Percentiles rank a stretch among this genome's conserved stretches.
These are phyloP conservation scores for Myriangium duriaei DNA, from an alignment of 2,329 filamentous ascomycete species.

Conservation along the genomic window DNA sequence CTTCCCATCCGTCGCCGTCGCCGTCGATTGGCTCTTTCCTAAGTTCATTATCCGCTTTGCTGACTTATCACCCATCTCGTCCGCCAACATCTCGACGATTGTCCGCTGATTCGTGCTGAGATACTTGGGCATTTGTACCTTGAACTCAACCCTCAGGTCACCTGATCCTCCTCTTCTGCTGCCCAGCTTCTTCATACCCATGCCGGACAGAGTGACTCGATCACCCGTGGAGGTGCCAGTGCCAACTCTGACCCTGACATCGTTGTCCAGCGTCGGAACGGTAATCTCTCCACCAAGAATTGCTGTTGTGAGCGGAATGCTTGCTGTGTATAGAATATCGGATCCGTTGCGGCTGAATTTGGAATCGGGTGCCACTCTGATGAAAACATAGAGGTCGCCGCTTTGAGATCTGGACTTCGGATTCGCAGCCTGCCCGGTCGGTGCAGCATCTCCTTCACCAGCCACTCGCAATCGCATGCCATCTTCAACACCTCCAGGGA, in stretches of 20 bases:
- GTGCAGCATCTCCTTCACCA: slow-evolving; percentile 76
- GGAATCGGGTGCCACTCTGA: slow-evolving; percentile 76
- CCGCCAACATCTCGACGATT: slow-evolving; percentile 87
- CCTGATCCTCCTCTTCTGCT: slow-evolving; percentile 54
- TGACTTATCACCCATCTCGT: slow-evolving; percentile 87
- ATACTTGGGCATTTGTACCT: slow-evolving; percentile 90
- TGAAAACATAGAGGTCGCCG: slow-evolving; percentile 84
- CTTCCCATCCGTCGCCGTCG: slow-evolving; percentile 4
- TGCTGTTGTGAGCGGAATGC: slow-evolving; percentile 83
- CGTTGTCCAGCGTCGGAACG: slow-evolving; percentile 79
- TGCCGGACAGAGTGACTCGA: slow-evolving; percentile 73
- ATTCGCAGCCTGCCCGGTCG: slow-evolving; percentile 56
- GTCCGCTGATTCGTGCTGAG: slow-evolving; percentile 82
- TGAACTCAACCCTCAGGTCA: slow-evolving; percentile 88
- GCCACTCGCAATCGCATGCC: slow-evolving; percentile 82
- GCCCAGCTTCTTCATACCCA: slow-evolving; percentile 84
- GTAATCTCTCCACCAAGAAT: slow-evolving; percentile 80
- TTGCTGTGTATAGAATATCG: slow-evolving; percentile 85
- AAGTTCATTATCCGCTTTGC: slow-evolving; percentile 90
- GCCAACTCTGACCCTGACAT: slow-evolving; percentile 79
- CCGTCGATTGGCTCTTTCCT: slow-evolving; percentile 32
- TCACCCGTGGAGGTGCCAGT: slow-evolving; percentile 91
- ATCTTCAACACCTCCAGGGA: slow-evolving; percentile 90
- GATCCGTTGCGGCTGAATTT: slow-evolving; percentile 81
- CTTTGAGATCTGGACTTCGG: slow-evolving; percentile 52